phyloP scores from a whole-genome alignment of 768 basidiomycete genomes.

The Pholiota conissans region DNA sequence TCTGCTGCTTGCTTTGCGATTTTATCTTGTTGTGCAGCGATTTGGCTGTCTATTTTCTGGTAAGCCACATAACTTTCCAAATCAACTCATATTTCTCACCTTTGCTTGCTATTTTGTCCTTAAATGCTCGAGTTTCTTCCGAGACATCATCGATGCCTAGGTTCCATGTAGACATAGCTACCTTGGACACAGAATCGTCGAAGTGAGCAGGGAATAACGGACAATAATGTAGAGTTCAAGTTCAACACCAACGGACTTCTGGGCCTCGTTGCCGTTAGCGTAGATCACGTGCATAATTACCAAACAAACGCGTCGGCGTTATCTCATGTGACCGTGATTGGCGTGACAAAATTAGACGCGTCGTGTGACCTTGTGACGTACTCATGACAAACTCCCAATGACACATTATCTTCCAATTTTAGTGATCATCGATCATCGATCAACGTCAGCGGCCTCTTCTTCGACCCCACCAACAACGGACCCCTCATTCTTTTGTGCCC shows the following conservation, averaged over 20 bases:
- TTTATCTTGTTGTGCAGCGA: conserved; percentile 46
- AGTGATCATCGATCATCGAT: not conserved
- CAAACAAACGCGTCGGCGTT: conserved; percentile 21
- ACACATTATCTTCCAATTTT: not conserved
- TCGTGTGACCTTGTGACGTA: too few relatives aligned
- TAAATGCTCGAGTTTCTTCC: conserved; percentile 45
- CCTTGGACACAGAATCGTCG: conserved; percentile 7
- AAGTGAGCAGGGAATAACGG: conserved; percentile 2
- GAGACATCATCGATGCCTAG: conserved; percentile 47
- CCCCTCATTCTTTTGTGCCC: not conserved
- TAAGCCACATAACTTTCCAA: conserved; percentile 10
- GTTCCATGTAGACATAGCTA: conserved; percentile 48
- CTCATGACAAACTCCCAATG: not conserved
- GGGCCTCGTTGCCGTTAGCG: not conserved
- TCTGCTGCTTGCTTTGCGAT: conserved; percentile 41
- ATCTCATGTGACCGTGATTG: conserved; percentile 28
- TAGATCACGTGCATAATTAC: not conserved
- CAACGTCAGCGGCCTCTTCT: not conserved
- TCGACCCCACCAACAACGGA: not conserved
- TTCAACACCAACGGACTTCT: not conserved
- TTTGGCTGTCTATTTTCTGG: conserved; percentile 40
- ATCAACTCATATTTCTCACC: conserved; percentile 28
- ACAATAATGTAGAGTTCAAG: not conserved
- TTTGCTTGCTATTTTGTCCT: conserved; percentile 51
- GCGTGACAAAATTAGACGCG: conserved; percentile 1